Base-by-base conservation (phyloP, 2,329 filamentous ascomycete species). In the Blastomyces parvus region DNA sequence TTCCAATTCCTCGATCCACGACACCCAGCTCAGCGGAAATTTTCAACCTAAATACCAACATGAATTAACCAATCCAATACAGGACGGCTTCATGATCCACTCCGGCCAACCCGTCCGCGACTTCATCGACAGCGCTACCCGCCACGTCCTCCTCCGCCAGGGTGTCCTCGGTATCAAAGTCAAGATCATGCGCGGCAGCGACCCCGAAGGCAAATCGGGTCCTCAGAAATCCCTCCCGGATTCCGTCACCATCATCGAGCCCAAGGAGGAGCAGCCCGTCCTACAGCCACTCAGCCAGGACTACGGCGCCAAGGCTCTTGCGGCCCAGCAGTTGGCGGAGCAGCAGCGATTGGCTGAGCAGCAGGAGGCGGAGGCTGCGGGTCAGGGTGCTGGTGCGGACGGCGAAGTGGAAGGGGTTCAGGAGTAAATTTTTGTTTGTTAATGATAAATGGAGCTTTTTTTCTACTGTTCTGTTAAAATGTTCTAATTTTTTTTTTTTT, bases 1-100 rank as follows among this genome's bases (percentile, higher is more conserved):
- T 8, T 14, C 25, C 13, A 52, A 17, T 14, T 22, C n/a, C 33
- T 19, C 38, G 19, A 56, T 8, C 4, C 14, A 30, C 30, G 17
- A n/a, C 30, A 7, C 30, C 19, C 19, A 22, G 8, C 52, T 38
- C 22, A 3, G 2, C 9, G 13, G 1, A 25, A 27, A 3, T 22
- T n/a, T 3, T 2, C 0, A 53, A 53, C 14, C 30, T 22, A n/a
- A 22, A 22, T n/a, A 38, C 11, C 30, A 38, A n/a, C 53, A 38
- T 38, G 30, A 56, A 56, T n/a, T 56, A 42, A 61, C n/a, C 14
- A 42, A 50, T 17, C 30, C 19, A n/a, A 52, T 48, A 64, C 66
- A 86, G 85, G 86, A 99, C 82, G 94, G 94, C 80, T 99, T 99
- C 91, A 99, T 99, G 94, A 99, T 99, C 84, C 94, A 99, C 90